phyloP scores from a whole-genome alignment of 2,329 filamentous ascomycete genomes.

The Phialophora macrospora region DNA sequence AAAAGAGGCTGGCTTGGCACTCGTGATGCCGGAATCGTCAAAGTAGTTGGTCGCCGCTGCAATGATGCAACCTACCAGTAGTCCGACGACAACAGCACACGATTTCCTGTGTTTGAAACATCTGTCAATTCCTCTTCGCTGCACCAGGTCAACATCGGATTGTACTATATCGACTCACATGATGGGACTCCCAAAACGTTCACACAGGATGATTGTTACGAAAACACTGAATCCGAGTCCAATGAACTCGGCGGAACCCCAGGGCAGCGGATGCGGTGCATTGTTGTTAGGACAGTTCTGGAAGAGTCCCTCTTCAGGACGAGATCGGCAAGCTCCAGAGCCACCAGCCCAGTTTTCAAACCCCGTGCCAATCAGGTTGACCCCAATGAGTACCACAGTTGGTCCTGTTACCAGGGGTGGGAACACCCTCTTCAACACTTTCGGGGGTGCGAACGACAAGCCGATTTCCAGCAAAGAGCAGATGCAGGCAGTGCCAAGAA shows the following conservation, averaged over 20 bases:
- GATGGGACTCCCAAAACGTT: conserved; percentile 69
- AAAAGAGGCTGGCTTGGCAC: conserved; percentile 67
- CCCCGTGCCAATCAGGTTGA: conserved; percentile 65
- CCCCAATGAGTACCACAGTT: conserved; percentile 69
- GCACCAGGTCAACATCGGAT: neutral
- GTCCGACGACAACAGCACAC: conserved; percentile 66
- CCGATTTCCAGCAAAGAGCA: conserved; percentile 62
- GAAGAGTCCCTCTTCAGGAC: conserved; percentile 53
- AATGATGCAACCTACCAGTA: conserved; percentile 70
- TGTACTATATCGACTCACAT: conserved; percentile 50
- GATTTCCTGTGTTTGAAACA: conserved; percentile 65
- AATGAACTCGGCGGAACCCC: conserved; percentile 68
- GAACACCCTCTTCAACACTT: conserved; percentile 65
- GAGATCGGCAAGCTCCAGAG: conserved; percentile 52
- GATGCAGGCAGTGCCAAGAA: conserved; percentile 61
- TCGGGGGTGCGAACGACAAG: conserved; percentile 68
- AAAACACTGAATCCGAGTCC: conserved; percentile 71
- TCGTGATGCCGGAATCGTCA: conserved; percentile 61
- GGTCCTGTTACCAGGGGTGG: conserved; percentile 71
- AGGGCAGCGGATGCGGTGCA: conserved; percentile 66
- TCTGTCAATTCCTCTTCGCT: conserved; percentile 52
- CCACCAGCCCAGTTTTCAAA: conserved; percentile 72
- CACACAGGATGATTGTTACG: conserved; percentile 68
- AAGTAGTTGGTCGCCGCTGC: conserved; percentile 70
- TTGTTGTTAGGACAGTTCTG: conserved; percentile 61